These are phyloP conservation scores for Ceratobasidium sp. DNA, from an alignment of 1,284 basidiomycete genomes.

Conservation along the genomic window DNA sequence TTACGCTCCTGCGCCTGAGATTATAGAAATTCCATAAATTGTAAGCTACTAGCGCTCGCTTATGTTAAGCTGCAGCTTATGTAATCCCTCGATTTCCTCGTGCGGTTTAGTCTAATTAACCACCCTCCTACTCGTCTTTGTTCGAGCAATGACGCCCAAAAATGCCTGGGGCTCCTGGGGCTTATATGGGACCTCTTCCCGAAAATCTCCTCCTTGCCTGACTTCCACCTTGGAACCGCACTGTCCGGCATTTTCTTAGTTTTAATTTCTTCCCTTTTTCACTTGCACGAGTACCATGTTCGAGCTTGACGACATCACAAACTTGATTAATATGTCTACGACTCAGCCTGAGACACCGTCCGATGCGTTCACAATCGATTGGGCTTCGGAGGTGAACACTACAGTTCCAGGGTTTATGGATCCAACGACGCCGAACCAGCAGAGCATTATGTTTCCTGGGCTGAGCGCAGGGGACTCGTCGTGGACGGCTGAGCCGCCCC, in stretches of 20 bases:
- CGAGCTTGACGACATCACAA: not conserved
- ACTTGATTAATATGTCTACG: not conserved
- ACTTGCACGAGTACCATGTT: not conserved
- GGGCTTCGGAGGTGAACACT: not conserved
- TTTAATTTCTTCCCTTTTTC: not conserved
- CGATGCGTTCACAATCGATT: not conserved
- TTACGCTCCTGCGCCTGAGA: too few relatives aligned
- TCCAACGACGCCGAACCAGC: not conserved
- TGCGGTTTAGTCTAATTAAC: not conserved
- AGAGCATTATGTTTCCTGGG: not conserved
- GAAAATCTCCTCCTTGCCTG: not conserved
- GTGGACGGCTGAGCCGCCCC: conserved; percentile 3
- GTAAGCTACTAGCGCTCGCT: not conserved
- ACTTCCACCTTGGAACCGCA: not conserved
- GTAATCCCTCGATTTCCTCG: not conserved
- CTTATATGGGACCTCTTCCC: not conserved
- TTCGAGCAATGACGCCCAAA: conserved; percentile 2
- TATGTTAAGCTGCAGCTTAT: not conserved
- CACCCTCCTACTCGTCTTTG: not conserved
- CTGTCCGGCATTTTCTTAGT: not conserved
- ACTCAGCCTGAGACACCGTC: not conserved
- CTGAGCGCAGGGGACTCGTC: not conserved
- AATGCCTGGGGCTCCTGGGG: not conserved
- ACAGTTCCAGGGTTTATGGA: not conserved
- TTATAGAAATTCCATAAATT: too few relatives aligned